These are phyloP conservation scores for Bisporella sp. DNA, from an alignment of 2,329 filamentous ascomycete species.

Conservation along the genomic window DNA sequence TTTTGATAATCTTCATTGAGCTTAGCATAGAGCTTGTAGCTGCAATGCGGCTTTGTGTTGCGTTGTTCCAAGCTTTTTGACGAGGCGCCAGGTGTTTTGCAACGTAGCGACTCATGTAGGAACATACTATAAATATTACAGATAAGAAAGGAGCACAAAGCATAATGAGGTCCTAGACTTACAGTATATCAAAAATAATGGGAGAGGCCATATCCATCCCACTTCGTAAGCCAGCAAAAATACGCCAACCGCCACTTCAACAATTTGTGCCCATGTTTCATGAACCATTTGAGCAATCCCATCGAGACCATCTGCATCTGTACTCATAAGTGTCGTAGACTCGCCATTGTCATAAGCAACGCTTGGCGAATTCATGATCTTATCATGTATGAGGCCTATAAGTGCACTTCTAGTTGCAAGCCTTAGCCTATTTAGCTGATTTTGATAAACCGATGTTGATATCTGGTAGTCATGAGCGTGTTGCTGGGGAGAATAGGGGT, in stretches of 20 bases:
- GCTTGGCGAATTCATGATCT: conserved; percentile 22
- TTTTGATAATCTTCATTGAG: conserved; percentile 35
- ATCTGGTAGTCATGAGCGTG: conserved; percentile 19
- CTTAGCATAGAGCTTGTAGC: conserved; percentile 29
- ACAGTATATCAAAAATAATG: conserved; percentile 35
- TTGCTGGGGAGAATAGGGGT: not conserved
- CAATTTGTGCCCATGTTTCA: conserved; percentile 35
- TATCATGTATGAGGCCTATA: conserved; percentile 31
- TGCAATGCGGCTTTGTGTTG: conserved; percentile 34
- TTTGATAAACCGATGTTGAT: conserved; percentile 27
- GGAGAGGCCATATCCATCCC: conserved; percentile 36
- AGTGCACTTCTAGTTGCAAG: conserved; percentile 30
- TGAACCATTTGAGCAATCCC: conserved; percentile 31
- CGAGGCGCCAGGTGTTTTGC: conserved; percentile 28
- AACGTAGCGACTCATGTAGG: conserved; percentile 34
- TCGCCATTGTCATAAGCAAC: conserved; percentile 25
- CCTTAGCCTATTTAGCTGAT: conserved; percentile 26
- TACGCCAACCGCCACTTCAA: conserved; percentile 36
- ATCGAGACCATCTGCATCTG: conserved; percentile 31
- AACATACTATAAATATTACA: conserved; percentile 30
- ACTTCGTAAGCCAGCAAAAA: conserved; percentile 32
- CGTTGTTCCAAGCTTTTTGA: conserved; percentile 34
- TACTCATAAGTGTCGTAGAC: conserved; percentile 34
- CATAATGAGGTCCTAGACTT: conserved; percentile 12
- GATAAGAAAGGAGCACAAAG: not conserved